Percentiles rank a stretch among this genome's conserved stretches.
Conservation (phyloP, 2,329 filamentous ascomycete species). For the Colletotrichum tofieldiae region DNA sequence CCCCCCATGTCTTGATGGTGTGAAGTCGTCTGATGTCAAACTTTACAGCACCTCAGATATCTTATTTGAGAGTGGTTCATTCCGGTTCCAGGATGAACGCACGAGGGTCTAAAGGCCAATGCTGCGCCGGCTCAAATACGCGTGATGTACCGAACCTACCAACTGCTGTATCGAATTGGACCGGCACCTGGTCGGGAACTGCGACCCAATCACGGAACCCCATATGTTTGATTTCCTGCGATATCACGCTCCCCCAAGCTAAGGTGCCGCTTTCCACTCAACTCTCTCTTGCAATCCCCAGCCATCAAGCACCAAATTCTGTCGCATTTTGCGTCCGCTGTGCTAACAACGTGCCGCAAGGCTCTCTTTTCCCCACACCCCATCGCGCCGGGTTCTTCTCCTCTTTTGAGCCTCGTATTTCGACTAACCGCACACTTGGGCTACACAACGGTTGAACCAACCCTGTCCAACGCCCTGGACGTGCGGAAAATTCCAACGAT, state of each 20-base stretch:
- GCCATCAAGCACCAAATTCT: background rate
- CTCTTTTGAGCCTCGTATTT: slow-evolving; percentile 28
- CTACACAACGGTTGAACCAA: slow-evolving; percentile 16
- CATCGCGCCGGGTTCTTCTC: background rate
- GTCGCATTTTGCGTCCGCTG: too few species aligned
- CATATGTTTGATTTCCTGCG: slow-evolving; percentile 31
- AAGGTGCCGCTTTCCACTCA: slow-evolving; percentile 2
- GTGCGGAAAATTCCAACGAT: slow-evolving; percentile 31
- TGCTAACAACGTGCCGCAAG: too few species aligned
- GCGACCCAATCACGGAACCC: slow-evolving; percentile 22
- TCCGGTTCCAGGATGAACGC: slow-evolving; percentile 9
- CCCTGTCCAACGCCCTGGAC: slow-evolving; percentile 19
- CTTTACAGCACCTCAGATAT: background rate
- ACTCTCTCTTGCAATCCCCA: background rate
- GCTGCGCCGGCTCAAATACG: background rate
- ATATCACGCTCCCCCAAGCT: slow-evolving; percentile 15
- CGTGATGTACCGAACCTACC: slow-evolving; percentile 2
- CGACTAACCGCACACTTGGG: slow-evolving; percentile 25
- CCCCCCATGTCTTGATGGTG: background rate
- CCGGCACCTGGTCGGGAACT: background rate
- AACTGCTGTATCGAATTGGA: background rate
- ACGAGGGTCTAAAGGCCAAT: background rate
- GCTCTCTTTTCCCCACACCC: background rate
- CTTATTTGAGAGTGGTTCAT: background rate
- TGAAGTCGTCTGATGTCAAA: slow-evolving; percentile 9